A percentile compares a stretch with the other conserved stretches of the same genome.
phyloP scores from a whole-genome alignment of 768 basidiomycete species.

The Scleroderma bovista region DNA sequence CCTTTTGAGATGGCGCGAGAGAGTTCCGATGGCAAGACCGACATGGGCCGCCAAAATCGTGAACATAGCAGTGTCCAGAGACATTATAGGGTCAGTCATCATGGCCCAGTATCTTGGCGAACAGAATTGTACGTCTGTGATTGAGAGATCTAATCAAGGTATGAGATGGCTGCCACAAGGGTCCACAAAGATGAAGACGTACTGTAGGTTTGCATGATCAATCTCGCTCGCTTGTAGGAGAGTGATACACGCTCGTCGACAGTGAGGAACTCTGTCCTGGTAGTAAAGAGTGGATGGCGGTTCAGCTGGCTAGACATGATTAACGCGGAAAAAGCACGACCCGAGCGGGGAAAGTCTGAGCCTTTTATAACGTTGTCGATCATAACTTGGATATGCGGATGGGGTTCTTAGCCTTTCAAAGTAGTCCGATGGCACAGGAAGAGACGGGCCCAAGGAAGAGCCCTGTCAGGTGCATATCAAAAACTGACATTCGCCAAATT shows the following conservation, averaged over 20 bases:
- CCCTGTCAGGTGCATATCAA: conserved; percentile 13
- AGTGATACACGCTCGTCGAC: conserved; percentile 42
- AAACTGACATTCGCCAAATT: conserved; percentile 6
- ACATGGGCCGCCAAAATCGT: conserved; percentile 49
- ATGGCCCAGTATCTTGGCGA: conserved; percentile 48
- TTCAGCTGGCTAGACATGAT: conserved; percentile 9
- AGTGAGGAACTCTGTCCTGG: conserved; percentile 38
- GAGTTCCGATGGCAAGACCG: conserved; percentile 49
- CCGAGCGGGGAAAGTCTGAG: background rate
- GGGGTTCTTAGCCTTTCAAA: conserved; percentile 12
- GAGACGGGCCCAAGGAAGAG: conserved; percentile 4
- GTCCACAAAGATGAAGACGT: conserved; percentile 10
- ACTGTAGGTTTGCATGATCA: conserved; percentile 49
- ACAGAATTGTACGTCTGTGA: conserved; percentile 43
- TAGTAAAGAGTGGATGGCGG: conserved; percentile 42
- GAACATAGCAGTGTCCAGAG: conserved; percentile 47
- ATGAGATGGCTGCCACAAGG: background rate
- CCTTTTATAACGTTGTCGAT: conserved; percentile 16
- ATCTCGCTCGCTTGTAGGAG: conserved; percentile 45
- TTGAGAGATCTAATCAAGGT: conserved; percentile 25
- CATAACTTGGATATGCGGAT: conserved; percentile 5
- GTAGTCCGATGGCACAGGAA: conserved; percentile 3
- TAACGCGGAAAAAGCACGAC: background rate
- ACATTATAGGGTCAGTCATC: conserved; percentile 48
- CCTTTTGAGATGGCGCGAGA: conserved; percentile 42